A percentile compares a stretch with the other conserved stretches of the same genome.
phyloP scores from a whole-genome alignment of 2,329 filamentous ascomycete species.

The Ophiostoma australiae region DNA sequence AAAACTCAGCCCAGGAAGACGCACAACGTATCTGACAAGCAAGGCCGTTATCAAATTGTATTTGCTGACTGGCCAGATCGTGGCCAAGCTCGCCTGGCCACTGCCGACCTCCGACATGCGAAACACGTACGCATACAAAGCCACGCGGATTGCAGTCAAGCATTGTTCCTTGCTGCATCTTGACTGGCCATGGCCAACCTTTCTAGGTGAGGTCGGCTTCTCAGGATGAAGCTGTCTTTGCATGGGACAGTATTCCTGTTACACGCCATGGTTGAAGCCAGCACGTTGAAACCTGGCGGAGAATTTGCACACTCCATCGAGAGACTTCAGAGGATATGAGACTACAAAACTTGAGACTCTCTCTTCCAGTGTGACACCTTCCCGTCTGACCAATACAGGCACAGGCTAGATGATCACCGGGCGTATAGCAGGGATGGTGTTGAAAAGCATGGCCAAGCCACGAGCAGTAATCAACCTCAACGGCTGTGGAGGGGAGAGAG shows the following conservation, averaged over 20 bases:
- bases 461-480: background rate
- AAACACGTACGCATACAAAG: conserved; percentile 25
- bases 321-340: conserved; percentile 25
- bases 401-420: conserved; percentile 23
- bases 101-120: conserved; percentile 28
- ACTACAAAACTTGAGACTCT: conserved; percentile 13
- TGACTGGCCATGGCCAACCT: background rate
- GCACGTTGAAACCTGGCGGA: conserved; percentile 29
- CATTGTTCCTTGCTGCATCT: conserved; percentile 21
- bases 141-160: conserved; percentile 6
- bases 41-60: background rate
- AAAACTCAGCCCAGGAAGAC: background rate
- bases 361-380: conserved; percentile 24
- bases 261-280: conserved; percentile 24
- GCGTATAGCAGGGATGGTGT: conserved; percentile 17
- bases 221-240: background rate
- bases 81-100: conserved; percentile 16
- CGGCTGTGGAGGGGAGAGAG: background rate
- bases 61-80: conserved; percentile 11
- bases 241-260: conserved; percentile 20
- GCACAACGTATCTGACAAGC: conserved; percentile 14
- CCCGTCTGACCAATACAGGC: conserved; percentile 20
- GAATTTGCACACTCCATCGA: conserved; percentile 29
- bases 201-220: background rate
- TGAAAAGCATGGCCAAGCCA: conserved; percentile 7